phyloP scores from a whole-genome alignment of 768 basidiomycete species.

The Podaxis pistillaris region DNA sequence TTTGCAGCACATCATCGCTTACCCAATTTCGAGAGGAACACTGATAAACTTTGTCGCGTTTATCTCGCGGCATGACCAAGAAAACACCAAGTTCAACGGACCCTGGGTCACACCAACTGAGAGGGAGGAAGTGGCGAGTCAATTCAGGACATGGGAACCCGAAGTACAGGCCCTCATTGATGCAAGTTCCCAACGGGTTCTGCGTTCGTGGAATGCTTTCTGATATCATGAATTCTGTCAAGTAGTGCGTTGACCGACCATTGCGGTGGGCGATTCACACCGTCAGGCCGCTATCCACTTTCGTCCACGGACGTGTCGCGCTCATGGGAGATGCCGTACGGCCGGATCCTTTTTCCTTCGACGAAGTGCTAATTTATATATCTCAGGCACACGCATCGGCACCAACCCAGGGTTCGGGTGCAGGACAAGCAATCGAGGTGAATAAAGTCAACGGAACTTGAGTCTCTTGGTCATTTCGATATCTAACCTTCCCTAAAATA shows the following conservation, averaged over 20 bases:
- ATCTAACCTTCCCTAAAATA: conserved; percentile 8
- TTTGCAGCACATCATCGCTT: conserved; percentile 56
- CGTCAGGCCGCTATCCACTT: conserved; percentile 48
- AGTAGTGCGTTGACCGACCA: conserved; percentile 51
- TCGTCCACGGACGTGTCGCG: conserved; percentile 47
- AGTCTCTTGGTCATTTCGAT: conserved; percentile 26
- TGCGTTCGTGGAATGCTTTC: neutral
- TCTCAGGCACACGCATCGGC: conserved; percentile 50
- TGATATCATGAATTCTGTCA: conserved; percentile 12
- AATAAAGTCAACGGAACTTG: conserved; percentile 6
- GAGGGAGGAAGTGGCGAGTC: conserved; percentile 39
- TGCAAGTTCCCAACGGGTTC: conserved; percentile 31
- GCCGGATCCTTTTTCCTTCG: conserved; percentile 1
- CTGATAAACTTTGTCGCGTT: conserved; percentile 66
- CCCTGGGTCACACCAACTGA: conserved; percentile 51
- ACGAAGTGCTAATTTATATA: conserved; percentile 11
- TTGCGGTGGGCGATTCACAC: conserved; percentile 66
- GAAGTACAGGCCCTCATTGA: conserved; percentile 57
- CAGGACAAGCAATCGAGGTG: conserved; percentile 59
- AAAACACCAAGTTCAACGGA: conserved; percentile 46
- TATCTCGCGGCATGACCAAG: conserved; percentile 45
- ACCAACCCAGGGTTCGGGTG: conserved; percentile 57
- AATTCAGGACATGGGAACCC: conserved; percentile 56
- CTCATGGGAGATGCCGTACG: conserved; percentile 52
- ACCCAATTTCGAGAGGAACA: conserved; percentile 58